Evolutionary conservation across 345 rosid genomes (phyloP), one percentile per base, ranked within the genome.

Genomic region (Gynandropsis gynandra): DNA sequence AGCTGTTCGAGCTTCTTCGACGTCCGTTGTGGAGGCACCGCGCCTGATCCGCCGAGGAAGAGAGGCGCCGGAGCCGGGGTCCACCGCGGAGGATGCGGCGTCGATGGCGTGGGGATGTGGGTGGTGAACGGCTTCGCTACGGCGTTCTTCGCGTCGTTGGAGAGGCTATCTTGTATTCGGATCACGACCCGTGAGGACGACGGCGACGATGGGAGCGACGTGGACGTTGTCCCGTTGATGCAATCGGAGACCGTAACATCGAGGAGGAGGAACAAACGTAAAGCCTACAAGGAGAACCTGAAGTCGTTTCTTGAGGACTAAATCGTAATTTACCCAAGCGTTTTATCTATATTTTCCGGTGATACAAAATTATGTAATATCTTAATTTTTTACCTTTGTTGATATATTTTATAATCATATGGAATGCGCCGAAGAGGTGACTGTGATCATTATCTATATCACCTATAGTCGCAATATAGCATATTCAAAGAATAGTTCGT

Each of bases 31-130:
- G 29, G 29, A 24, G 29, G 29, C 29, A 24, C 29, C 4, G 5
- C 29, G 29, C 2, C 29, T 2, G 29, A 24, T 2, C 29, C 29
- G 29, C 4, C 29, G 29, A 24, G 29, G 29, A 2, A 24, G 29
- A 24, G 29, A 24, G 2, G 4, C 29, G 29, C 29, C 29, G 29
- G 29, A 24, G 29, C 2, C 2, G 5, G 29, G 29, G 5, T 2
- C 29, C 29, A 24, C 29, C 29, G 29, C 29, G 29, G 29, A 2
- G 75, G 61, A 13, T 71, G 79, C 10, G 74, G 77, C 7, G 69
- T 77, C 11, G 86, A 80, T 34, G 79, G 83, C 29, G 72, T 81
- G 39, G 83, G 81, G 7, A 72, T 72, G 74, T 81, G 87, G 87
- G 41, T 81, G 66, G 59, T 75, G 48, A 78, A 78, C 21, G 83